Percentiles rank a stretch among this genome's conserved stretches.
Conservation (phyloP, 108 stramenopile species). For the Schizochytrium sp. region DNA sequence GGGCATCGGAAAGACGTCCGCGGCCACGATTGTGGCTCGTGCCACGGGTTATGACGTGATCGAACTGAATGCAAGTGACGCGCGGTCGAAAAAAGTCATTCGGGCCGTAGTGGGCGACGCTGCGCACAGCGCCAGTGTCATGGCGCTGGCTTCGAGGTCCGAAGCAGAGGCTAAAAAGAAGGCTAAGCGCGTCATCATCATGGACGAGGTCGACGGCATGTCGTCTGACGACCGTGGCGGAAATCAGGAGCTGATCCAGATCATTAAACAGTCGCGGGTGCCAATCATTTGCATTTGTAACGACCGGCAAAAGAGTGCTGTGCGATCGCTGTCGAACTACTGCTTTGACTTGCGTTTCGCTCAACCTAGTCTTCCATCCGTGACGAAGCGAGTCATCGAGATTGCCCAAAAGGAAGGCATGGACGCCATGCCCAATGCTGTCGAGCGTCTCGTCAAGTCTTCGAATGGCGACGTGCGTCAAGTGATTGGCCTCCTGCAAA, state of each 20-base stretch:
- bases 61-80: conserved; percentile 93
- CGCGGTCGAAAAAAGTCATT: conserved; percentile 75
- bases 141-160: neutral
- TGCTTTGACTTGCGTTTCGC: conserved; percentile 80
- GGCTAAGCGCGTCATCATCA: conserved; percentile 72
- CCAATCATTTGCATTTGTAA: conserved; percentile 99
- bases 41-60: conserved; percentile 74
- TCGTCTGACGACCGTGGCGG: conserved; percentile 70
- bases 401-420: conserved; percentile 74
- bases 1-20: conserved; percentile 86
- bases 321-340: conserved; percentile 68
- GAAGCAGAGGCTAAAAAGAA: neutral
- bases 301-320: conserved; percentile 80
- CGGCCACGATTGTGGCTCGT: conserved; percentile 71
- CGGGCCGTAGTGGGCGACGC: neutral
- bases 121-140: neutral
- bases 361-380: conserved; percentile 65
- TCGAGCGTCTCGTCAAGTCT: conserved; percentile 83
- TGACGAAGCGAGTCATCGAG: conserved; percentile 65
- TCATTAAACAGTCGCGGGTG: conserved; percentile 82
- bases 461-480: conserved; percentile 87
- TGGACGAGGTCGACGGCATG: conserved; percentile 99
- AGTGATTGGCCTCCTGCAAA: conserved; percentile 77
- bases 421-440: conserved; percentile 67
- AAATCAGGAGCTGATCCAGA: conserved; percentile 79